phyloP scores from a whole-genome alignment of 345 rosid species.

The Mallotus nudiflorus region DNA sequence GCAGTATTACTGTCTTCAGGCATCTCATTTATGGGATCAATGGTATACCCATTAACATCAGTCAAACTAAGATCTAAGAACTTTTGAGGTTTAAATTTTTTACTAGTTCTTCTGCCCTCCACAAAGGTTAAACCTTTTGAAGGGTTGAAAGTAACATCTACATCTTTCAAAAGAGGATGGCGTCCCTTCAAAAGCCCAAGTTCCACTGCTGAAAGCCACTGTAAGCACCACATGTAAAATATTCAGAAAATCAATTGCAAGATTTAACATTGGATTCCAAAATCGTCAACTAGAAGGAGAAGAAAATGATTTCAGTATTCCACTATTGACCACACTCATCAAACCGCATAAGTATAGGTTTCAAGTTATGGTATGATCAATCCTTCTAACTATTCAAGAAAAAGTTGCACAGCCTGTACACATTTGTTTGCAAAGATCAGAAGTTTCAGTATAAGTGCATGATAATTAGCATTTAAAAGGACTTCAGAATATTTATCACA shows the following conservation, averaged over 20 bases:
- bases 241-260: slow-evolving; percentile 23
- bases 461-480: neutral
- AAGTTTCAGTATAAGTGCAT: neutral
- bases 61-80: slow-evolving; percentile 36
- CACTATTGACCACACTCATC: neutral
- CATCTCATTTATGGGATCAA: slow-evolving; percentile 33
- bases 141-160: slow-evolving; percentile 76
- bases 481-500: neutral
- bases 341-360: neutral
- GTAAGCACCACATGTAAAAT: slow-evolving; percentile 26
- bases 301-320: slow-evolving; percentile 8
- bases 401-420: neutral
- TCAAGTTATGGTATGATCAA: neutral
- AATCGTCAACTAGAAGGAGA: slow-evolving; percentile 13
- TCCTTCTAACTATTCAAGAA: neutral
- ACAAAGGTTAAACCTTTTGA: slow-evolving; percentile 51
- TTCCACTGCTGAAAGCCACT: slow-evolving; percentile 96
- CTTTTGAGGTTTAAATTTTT: slow-evolving; percentile 37
- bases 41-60: slow-evolving; percentile 45
- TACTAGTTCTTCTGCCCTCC: slow-evolving; percentile 45
- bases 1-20: slow-evolving; percentile 38
- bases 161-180: slow-evolving; percentile 87
- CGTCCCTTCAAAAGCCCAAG: slow-evolving; percentile 97
- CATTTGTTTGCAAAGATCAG: neutral
- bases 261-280: neutral